phyloP scores from a whole-genome alignment of 768 basidiomycete genomes.

The Hypholoma sublateritium region DNA sequence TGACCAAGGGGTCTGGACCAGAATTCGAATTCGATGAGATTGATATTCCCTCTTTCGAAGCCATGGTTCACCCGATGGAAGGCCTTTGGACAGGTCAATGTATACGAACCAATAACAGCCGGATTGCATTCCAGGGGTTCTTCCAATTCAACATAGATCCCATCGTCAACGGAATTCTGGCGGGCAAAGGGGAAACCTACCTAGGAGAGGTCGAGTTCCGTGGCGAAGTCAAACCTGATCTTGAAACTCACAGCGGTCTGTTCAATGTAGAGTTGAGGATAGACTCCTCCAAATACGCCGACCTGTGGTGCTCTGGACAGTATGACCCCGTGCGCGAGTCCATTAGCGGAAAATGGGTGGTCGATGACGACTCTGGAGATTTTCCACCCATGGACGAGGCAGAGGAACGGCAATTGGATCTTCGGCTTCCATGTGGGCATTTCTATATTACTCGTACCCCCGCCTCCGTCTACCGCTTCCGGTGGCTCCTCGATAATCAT shows the following conservation, averaged over 20 bases:
- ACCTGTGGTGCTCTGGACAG: conserved; percentile 1
- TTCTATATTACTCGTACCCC: conserved; percentile 4
- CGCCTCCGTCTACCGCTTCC: conserved; percentile 2
- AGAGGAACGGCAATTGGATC: not conserved
- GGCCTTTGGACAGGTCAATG: not conserved
- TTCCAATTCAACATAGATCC: conserved; percentile 5
- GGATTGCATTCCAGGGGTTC: not conserved
- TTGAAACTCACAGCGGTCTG: not conserved
- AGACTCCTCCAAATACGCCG: not conserved
- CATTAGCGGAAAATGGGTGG: conserved; percentile 9
- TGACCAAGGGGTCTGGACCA: not conserved
- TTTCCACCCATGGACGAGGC: not conserved
- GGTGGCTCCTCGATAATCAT: conserved; percentile 2
- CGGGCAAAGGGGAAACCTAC: conserved; percentile 1
- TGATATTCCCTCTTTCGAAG: not conserved
- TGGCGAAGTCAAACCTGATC: not conserved
- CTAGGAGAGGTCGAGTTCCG: not conserved
- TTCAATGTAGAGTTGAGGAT: not conserved
- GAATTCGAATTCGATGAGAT: not conserved
- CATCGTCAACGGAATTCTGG: not conserved
- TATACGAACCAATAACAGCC: not conserved
- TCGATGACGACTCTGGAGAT: not conserved
- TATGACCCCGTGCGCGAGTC: conserved; percentile 6
- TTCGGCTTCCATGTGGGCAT: not conserved
- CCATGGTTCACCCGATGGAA: not conserved